Conservation (phyloP, 352 stramenopile species). For the Phytophthora fragariaefolia region DNA sequence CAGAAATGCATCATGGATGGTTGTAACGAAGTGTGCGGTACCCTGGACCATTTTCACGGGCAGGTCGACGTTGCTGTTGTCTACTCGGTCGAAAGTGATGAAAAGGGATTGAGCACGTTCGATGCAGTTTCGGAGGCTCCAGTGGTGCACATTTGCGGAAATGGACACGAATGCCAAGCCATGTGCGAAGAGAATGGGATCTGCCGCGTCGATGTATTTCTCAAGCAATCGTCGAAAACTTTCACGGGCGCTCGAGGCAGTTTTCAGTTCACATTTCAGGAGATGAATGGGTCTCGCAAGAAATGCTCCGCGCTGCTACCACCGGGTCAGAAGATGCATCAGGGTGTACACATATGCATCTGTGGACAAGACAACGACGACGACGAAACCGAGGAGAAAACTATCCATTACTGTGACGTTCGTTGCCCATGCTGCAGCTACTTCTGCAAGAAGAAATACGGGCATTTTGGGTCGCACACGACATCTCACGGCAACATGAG, state of each 20-base stretch:
- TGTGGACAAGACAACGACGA: constrained; percentile 20
- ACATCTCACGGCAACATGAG: constrained; percentile 86
- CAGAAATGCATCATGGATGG: constrained; percentile 66
- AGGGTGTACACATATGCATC: constrained; percentile 55
- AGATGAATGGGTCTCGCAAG: constrained; percentile 82
- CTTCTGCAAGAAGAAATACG: constrained; percentile 71
- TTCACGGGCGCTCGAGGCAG: constrained; percentile 61
- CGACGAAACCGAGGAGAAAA: constrained; percentile 16
- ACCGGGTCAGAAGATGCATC: constrained; percentile 53
- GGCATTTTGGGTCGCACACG: constrained; percentile 58
- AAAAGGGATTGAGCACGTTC: constrained; percentile 47
- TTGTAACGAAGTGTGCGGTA: constrained; percentile 57
- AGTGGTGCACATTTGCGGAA: constrained; percentile 66
- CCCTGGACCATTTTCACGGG: constrained; percentile 73
- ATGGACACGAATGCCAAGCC: constrained; percentile 59
- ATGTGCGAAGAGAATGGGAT: constrained; percentile 67
- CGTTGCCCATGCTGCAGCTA: constrained; percentile 81
- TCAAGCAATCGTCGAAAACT: constrained; percentile 72
- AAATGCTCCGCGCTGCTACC: constrained; percentile 55
- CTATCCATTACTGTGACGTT: constrained; percentile 72
- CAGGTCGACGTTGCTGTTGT: constrained; percentile 51
- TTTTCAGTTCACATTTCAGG: constrained; percentile 79
- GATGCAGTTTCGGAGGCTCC: constrained; percentile 47
- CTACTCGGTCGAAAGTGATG: constrained; percentile 55
- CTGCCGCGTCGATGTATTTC: constrained; percentile 72